Evolutionary conservation across 83 land plant species (phyloP).

Genomic region (Isoetes engelmannii): DNA sequence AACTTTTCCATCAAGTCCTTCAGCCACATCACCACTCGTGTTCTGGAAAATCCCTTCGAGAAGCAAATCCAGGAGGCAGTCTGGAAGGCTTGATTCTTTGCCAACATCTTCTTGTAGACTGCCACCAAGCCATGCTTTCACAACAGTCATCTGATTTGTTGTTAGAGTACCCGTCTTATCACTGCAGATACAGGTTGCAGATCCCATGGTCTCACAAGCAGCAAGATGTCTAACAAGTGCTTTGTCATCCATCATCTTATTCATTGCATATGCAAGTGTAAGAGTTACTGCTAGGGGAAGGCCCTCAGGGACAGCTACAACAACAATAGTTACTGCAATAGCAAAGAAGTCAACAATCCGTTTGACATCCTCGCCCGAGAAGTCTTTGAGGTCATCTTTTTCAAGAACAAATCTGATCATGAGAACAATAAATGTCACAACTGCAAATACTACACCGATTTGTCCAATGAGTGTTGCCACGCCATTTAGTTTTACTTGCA

Average conservation of each 20-base stretch:
- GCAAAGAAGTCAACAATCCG: constrained; percentile 63
- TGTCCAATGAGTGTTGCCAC: constrained; percentile 84
- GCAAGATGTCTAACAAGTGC: constrained; percentile 76
- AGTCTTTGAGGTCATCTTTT: not conserved
- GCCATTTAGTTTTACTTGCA: constrained; percentile 90
- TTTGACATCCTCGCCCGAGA: constrained; percentile 36
- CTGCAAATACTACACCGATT: constrained; percentile 70
- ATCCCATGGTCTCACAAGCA: constrained; percentile 99
- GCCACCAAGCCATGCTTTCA: constrained; percentile 48
- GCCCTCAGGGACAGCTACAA: constrained; percentile 95
- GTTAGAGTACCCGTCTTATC: constrained; percentile 96
- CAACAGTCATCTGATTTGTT: constrained; percentile 74
- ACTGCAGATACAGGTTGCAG: constrained; percentile 85
- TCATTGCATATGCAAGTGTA: constrained; percentile 90
- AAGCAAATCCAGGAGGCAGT: constrained; percentile 28
- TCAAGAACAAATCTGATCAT: constrained; percentile 35
- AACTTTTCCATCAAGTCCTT: constrained; percentile 30
- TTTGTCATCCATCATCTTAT: constrained; percentile 95
- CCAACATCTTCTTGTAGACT: constrained; percentile 23
- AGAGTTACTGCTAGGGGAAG: constrained; percentile 84
- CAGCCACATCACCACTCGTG: constrained; percentile 71
- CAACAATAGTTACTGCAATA: constrained; percentile 68
- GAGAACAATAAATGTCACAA: constrained; percentile 62
- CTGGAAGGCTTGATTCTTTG: constrained; percentile 32
- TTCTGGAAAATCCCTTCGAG: constrained; percentile 65